Percentiles rank a stretch among this genome's conserved stretches.
Evolutionary conservation across 2,329 filamentous ascomycete genomes (phyloP).

Genomic region (Dactylellina cionopaga): DNA sequence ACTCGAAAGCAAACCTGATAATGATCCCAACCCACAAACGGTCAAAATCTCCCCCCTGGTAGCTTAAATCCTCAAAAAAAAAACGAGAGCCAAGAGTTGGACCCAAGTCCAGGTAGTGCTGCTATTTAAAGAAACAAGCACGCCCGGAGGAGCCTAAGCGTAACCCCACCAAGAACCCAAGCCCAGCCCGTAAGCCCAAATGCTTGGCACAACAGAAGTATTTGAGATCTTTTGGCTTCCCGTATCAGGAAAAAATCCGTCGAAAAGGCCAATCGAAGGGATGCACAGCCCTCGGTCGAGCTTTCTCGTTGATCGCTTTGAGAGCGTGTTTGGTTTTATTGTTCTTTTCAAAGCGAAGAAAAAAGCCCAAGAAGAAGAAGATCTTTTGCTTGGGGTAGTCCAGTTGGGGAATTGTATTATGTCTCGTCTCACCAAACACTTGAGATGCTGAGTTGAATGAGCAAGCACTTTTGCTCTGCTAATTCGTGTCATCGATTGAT

Average conservation of each 20-base stretch:
- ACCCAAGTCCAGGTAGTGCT: conserved; percentile 6
- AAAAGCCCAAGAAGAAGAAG: not conserved
- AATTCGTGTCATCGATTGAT: not conserved
- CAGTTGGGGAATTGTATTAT: not conserved
- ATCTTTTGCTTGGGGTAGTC: not conserved
- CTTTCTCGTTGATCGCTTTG: not conserved
- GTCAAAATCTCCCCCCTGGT: conserved; percentile 18
- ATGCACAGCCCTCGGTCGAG: conserved; percentile 11
- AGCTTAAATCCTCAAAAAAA: conserved; percentile 5
- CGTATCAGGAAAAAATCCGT: conserved; percentile 2
- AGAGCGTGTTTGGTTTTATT: not conserved
- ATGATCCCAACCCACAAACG: not conserved
- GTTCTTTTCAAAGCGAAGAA: not conserved
- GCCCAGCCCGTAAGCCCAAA: not conserved
- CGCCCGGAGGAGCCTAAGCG: not conserved
- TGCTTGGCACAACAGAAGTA: conserved; percentile 16
- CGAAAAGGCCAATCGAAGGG: not conserved
- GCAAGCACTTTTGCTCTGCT: not conserved
- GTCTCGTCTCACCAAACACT: not conserved
- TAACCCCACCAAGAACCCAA: not conserved
- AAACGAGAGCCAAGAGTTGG: conserved; percentile 8
- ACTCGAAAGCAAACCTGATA: not conserved
- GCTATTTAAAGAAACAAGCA: conserved; percentile 33
- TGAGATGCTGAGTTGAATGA: not conserved
- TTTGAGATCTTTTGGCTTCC: conserved; percentile 7